phyloP scores from a whole-genome alignment of 257 asterid genomes.

The Mitragyna speciosa region DNA sequence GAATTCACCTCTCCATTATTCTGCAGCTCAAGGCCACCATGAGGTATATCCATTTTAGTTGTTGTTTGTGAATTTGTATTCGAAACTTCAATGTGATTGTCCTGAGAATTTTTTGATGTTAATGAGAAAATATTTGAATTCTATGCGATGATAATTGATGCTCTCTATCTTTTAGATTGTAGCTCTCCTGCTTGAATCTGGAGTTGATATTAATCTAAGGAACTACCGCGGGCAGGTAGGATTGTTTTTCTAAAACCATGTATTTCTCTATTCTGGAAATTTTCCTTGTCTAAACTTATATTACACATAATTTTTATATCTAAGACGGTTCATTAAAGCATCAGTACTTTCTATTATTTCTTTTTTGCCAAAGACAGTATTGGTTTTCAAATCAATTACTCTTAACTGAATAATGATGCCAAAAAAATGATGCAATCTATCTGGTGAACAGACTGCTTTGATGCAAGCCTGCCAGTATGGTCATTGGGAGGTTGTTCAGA shows the following conservation, averaged over 20 bases:
- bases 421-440: conserved; percentile 14
- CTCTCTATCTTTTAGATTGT: conserved; percentile 55
- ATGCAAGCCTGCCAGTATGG: conserved; percentile 97
- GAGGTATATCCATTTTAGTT: conserved; percentile 47
- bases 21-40: conserved; percentile 91
- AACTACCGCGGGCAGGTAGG: conserved; percentile 86
- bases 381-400: neutral
- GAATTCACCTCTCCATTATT: conserved; percentile 85
- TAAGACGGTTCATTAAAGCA: neutral
- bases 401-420: neutral
- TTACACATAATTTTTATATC: neutral
- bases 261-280: neutral
- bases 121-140: conserved; percentile 6
- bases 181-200: conserved; percentile 70
- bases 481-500: conserved; percentile 95
- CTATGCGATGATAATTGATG: conserved; percentile 18
- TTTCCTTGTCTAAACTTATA: neutral
- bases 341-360: neutral
- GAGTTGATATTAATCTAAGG: conserved; percentile 83
- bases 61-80: neutral
- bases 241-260: neutral
- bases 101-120: conserved; percentile 10
- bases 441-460: conserved; percentile 71
- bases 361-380: neutral
- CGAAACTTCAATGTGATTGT: conserved; percentile 7